Evolutionary conservation across 805 yeast species (phyloP), one percentile per base, ranked within the genome.

Genomic region (Lipomyces anomalus): DNA sequence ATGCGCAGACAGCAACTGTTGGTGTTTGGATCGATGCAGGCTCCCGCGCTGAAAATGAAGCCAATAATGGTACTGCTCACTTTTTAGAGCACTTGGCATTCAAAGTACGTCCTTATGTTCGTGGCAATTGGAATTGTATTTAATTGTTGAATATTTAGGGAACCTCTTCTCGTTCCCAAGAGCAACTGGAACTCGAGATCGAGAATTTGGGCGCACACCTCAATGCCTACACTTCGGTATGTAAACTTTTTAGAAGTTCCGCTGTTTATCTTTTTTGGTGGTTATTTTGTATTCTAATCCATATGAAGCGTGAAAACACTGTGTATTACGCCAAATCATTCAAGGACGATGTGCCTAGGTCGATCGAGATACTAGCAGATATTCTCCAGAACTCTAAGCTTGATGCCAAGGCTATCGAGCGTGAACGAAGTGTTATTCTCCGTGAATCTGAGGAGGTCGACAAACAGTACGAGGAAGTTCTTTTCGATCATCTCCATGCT

Each of bases 11-110:
- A 36, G 97, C 98, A 50, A 92, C 98, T 1, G 96, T 92, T 11
- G 98, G 97, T 2, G 90, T 92, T 44, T 94, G 96, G 90, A 88
- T 92, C 51, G 96, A 92, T 67, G 96, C 98, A 34, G 99, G 99
- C 2, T 89, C 97, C 2, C 75, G 99, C 52, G 97, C 97, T 3
- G 99, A 92, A 67, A 82, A 79, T 59, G 72, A 72, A 38, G 79
- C 84, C 59, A 74, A 74, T 61, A 88, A 88, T 57, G 99, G 99
- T 39, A 89, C 97, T 5, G 99, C 99, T 0, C 99, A 92, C 68
- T 92, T 92, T 63, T 69, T 92, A 47, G 99, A 92, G 67, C 99
- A 92, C 67, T 72, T 92, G 61, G 95, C 97, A 6, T 92, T 92
- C 72, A 92, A 92, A n/a, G n/a, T n/a, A n/a, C n/a, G 64, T n/a